These are phyloP conservation scores for Suzukiozyma palmioleophila DNA, from an alignment of 1,139 yeast species.

Conservation along the genomic window DNA sequence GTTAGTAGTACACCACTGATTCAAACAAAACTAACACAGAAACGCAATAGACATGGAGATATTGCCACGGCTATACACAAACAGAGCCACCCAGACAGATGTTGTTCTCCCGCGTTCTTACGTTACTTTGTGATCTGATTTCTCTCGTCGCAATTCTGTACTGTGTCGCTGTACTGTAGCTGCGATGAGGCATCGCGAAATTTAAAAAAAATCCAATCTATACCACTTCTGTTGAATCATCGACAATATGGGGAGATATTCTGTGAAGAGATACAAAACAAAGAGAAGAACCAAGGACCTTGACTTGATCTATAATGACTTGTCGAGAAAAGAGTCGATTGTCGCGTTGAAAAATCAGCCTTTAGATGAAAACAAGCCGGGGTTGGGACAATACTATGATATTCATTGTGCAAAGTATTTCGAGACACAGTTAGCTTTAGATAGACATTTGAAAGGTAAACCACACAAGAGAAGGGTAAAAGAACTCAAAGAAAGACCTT, in stretches of 20 bases:
- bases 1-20: no score
- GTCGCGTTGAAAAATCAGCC: constrained; percentile 70
- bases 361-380: constrained; percentile 85
- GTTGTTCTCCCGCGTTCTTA: background rate
- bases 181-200: constrained; percentile 1
- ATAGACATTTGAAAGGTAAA: constrained; percentile 69
- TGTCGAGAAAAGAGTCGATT: constrained; percentile 61
- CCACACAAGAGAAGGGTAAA: constrained; percentile 83
- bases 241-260: constrained; percentile 72
- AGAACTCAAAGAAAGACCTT: constrained; percentile 72
- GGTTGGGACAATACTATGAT: constrained; percentile 92
- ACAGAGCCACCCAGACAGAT: background rate
- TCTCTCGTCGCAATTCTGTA: no score
- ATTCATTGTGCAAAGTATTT: constrained; percentile 91
- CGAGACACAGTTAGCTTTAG: constrained; percentile 71
- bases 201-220: background rate
- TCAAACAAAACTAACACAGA: no score
- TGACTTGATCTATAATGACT: constrained; percentile 77
- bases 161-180: background rate
- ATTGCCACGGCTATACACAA: background rate
- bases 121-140: no score
- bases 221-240: no score
- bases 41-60: no score
- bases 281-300: constrained; percentile 82
- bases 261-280: constrained; percentile 70